A percentile compares a stretch with the other conserved stretches of the same genome.
phyloP scores from a whole-genome alignment of 2,329 filamentous ascomycete genomes.

The Aspergillus sp. region DNA sequence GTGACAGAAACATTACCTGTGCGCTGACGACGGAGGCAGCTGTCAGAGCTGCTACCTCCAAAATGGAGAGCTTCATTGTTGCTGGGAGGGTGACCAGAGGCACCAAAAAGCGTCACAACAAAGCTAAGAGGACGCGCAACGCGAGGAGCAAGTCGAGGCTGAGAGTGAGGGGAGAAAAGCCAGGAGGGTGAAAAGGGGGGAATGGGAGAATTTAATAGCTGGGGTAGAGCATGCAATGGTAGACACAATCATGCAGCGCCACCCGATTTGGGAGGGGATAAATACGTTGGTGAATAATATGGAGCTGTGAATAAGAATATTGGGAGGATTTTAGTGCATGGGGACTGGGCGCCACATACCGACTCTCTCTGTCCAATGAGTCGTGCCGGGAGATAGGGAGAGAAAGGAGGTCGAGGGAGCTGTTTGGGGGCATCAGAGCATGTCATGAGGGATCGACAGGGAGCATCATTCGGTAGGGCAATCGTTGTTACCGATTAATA shows the following conservation, averaged over 20 bases:
- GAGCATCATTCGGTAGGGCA: no score
- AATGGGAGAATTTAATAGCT: not conserved
- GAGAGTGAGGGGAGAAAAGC: not conserved
- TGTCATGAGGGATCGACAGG: no score
- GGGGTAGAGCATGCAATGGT: not conserved
- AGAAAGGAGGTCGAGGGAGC: not conserved
- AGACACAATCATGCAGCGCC: not conserved
- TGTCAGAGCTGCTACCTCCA: conserved; percentile 31
- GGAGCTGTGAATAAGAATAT: not conserved
- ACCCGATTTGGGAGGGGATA: not conserved
- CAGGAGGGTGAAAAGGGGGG: not conserved
- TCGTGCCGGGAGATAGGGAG: not conserved
- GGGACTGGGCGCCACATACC: not conserved
- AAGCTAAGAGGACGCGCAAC: not conserved
- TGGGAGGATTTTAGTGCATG: not conserved
- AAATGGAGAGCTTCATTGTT: conserved; percentile 37
- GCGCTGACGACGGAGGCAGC: conserved; percentile 32
- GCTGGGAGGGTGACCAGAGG: conserved; percentile 3
- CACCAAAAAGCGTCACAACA: conserved; percentile 4
- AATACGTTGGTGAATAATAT: no score
- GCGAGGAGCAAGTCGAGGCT: not conserved
- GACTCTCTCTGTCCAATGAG: not conserved
- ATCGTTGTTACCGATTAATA: no score
- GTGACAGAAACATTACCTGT: conserved; percentile 24
- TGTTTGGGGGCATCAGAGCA: no score